Evolutionary conservation across 805 yeast species (phyloP).

Genomic region (Metschnikowia bowlesiae): DNA sequence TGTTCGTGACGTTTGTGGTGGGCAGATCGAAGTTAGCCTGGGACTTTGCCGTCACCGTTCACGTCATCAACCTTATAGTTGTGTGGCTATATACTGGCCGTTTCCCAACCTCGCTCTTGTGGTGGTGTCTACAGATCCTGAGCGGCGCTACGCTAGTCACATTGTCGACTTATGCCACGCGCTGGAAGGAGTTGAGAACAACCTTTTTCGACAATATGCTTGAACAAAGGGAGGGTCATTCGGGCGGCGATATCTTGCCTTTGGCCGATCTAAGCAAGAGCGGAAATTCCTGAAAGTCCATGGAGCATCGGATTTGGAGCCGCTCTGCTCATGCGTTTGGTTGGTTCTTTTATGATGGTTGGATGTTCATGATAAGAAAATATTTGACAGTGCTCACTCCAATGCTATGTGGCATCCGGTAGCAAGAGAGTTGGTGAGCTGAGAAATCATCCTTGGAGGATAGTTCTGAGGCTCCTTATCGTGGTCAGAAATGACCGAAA

Average conservation of each 20-base stretch:
- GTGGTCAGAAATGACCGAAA: constrained; percentile 6
- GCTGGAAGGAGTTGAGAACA: constrained; percentile 87
- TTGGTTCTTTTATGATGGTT: neutral
- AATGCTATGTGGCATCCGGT: constrained; percentile 10
- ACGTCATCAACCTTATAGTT: constrained; percentile 68
- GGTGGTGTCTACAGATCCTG: constrained; percentile 79
- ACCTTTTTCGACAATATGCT: constrained; percentile 84
- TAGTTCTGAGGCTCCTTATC: constrained; percentile 2
- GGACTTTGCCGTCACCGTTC: constrained; percentile 95
- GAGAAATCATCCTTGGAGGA: constrained; percentile 10
- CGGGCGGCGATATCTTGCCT: constrained; percentile 3
- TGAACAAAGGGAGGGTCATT: constrained; percentile 44
- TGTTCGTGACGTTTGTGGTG: constrained; percentile 80
- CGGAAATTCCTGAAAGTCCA: neutral
- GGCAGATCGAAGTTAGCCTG: constrained; percentile 92
- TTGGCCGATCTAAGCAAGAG: constrained; percentile 5
- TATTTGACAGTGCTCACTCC: neutral
- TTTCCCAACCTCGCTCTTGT: constrained; percentile 66
- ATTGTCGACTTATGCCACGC: constrained; percentile 82
- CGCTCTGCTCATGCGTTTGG: neutral
- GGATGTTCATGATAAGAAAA: neutral
- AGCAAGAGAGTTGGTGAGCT: constrained; percentile 12
- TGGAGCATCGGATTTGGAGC: neutral
- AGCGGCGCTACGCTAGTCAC: constrained; percentile 68
- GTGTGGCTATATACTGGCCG: constrained; percentile 61